These are phyloP conservation scores for Starmerella vaccinii DNA, from an alignment of 805 yeast genomes.

Conservation along the genomic window DNA sequence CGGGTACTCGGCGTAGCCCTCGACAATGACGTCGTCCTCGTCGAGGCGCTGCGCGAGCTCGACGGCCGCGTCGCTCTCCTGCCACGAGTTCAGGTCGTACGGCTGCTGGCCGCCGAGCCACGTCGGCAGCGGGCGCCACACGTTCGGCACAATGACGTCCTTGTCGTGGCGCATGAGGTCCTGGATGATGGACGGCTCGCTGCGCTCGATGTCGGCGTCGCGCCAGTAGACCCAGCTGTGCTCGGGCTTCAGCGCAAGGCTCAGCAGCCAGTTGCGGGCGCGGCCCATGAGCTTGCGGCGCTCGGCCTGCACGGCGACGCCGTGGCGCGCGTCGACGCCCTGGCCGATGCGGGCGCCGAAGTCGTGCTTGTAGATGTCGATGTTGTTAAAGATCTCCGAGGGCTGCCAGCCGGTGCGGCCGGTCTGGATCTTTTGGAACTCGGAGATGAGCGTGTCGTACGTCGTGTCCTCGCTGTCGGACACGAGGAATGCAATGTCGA, in stretches of 20 bases:
- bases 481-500: conserved; percentile 70
- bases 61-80: conserved; percentile 66
- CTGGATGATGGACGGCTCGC: conserved; percentile 74
- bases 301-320: conserved; percentile 92
- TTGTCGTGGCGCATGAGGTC: conserved; percentile 85
- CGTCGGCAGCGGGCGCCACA: conserved; percentile 93
- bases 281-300: conserved; percentile 91
- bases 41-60: conserved; percentile 42
- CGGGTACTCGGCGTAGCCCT: conserved; percentile 96
- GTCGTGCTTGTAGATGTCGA: conserved; percentile 78
- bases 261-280: conserved; percentile 87
- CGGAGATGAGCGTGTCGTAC: conserved; percentile 19
- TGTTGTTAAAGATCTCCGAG: conserved; percentile 56
- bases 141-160: conserved; percentile 93
- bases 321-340: conserved; percentile 85
- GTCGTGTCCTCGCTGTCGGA: conserved; percentile 84
- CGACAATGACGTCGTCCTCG: conserved; percentile 93
- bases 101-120: conserved; percentile 87
- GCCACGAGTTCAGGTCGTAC: conserved; percentile 93
- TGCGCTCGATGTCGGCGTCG: conserved; percentile 93
- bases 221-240: conserved; percentile 97
- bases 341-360: conserved; percentile 91
- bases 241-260: conserved; percentile 79
- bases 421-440: conserved; percentile 44
- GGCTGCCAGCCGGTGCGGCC: conserved; percentile 35